Conservation (phyloP, 805 yeast genomes). For the Wickerhamiella domercqiae region DNA sequence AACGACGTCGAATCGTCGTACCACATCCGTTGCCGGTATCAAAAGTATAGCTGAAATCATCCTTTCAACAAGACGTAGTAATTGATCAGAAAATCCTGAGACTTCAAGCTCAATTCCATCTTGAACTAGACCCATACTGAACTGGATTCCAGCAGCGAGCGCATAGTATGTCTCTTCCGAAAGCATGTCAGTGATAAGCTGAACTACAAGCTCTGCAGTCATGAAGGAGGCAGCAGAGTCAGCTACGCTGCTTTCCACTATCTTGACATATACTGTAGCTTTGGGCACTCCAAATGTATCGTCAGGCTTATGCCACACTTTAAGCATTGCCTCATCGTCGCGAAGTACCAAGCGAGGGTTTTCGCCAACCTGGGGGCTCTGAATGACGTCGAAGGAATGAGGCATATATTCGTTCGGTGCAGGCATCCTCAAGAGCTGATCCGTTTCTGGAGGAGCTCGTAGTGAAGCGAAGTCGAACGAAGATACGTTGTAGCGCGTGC, state of each 20-base stretch:
- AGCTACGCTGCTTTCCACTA: conserved; percentile 36
- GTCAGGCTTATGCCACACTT: conserved; percentile 74
- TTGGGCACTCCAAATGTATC: conserved; percentile 82
- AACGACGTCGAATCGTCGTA: conserved; percentile 48
- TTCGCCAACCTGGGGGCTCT: conserved; percentile 21
- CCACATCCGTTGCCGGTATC: conserved; percentile 31
- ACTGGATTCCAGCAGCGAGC: conserved; percentile 57
- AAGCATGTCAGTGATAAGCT: conserved; percentile 59
- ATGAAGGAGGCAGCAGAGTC: conserved; percentile 28
- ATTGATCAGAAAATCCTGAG: conserved; percentile 73
- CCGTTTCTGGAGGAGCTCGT: conserved; percentile 32
- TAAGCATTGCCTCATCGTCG: conserved; percentile 20
- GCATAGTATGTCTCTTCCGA: conserved; percentile 74
- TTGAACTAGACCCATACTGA: conserved; percentile 40
- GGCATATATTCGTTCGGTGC: conserved; percentile 70
- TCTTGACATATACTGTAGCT: conserved; percentile 48
- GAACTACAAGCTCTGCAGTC: conserved; percentile 46
- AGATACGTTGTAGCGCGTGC: conserved; percentile 53
- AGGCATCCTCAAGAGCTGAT: conserved; percentile 57
- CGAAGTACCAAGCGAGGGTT: conserved; percentile 46
- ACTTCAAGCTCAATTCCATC: conserved; percentile 58
- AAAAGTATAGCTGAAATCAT: conserved; percentile 38
- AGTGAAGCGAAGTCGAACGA: conserved; percentile 22
- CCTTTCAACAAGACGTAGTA: conserved; percentile 44
- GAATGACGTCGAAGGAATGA: conserved; percentile 50